These are phyloP conservation scores for Yamagishiella unicocca DNA, from an alignment of 139 green algal genomes.

Conservation along the genomic window DNA sequence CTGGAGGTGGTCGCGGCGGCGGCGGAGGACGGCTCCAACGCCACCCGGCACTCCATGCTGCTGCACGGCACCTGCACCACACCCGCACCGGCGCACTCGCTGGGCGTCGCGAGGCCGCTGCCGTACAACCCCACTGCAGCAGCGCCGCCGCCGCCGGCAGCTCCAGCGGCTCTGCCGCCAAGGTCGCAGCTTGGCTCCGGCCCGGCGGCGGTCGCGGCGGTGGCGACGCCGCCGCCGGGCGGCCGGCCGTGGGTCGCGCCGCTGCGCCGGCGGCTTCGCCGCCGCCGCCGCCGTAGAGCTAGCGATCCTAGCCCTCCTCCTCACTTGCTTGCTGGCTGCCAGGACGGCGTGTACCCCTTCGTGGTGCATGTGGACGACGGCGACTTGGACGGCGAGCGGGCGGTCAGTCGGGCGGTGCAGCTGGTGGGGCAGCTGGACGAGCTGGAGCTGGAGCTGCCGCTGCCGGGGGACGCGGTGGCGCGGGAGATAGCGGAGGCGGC, in stretches of 20 bases:
- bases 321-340: slow-evolving; percentile 32
- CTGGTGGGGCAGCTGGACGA: slow-evolving; percentile 20
- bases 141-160: background rate
- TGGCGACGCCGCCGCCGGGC: background rate
- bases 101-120: background rate
- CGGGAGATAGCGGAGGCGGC: background rate
- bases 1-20: slow-evolving; percentile 15
- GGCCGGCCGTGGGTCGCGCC: background rate
- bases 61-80: slow-evolving; percentile 17
- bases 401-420: slow-evolving; percentile 10
- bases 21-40: background rate
- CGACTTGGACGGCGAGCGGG: background rate
- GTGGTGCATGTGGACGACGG: slow-evolving; percentile 34
- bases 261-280: background rate
- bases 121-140: background rate
- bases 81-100: background rate
- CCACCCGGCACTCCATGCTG: background rate
- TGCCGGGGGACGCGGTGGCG: background rate
- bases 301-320: background rate
- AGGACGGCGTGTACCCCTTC: slow-evolving; percentile 15
- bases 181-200: background rate
- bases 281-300: background rate
- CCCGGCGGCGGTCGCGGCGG: background rate
- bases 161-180: background rate
- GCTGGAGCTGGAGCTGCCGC: slow-evolving; percentile 15